Conservation (phyloP, 2,329 filamentous ascomycete genomes). For the Thielaviopsis cerberus region DNA sequence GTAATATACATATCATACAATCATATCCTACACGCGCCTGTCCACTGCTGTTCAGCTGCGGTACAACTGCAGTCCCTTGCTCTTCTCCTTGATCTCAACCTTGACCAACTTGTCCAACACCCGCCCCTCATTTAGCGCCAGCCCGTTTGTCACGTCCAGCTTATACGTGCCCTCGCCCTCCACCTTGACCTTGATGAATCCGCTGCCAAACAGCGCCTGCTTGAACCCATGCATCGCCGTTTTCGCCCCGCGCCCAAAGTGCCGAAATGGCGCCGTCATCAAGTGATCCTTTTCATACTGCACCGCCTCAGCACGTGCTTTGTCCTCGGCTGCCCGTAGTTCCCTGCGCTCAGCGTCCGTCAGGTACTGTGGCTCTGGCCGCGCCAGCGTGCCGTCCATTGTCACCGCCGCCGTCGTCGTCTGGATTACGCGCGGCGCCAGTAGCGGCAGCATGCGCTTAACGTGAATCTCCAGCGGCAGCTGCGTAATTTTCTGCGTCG, state of each 20-base stretch:
- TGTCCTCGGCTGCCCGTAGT: constrained; percentile 21
- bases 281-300: constrained; percentile 37
- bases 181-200: constrained; percentile 30
- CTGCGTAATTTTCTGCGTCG: constrained; percentile 14
- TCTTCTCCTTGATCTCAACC: constrained; percentile 6
- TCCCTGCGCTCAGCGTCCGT: constrained; percentile 19
- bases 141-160: constrained; percentile 37
- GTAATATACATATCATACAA: background rate
- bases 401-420: constrained; percentile 19
- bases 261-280: constrained; percentile 38
- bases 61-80: constrained; percentile 7
- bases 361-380: constrained; percentile 21
- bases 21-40: background rate
- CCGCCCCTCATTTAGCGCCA: constrained; percentile 39
- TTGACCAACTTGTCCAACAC: constrained; percentile 36
- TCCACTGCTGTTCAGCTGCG: constrained; percentile 1
- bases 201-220: constrained; percentile 36
- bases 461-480: constrained; percentile 35
- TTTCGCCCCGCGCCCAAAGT: constrained; percentile 24
- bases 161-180: constrained; percentile 27
- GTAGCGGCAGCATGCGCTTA: constrained; percentile 30
- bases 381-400: constrained; percentile 21
- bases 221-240: constrained; percentile 27
- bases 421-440: constrained; percentile 25
- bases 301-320: constrained; percentile 21